Evolutionary conservation across 1,139 yeast genomes (phyloP), one percentile per base, ranked within the genome.

Genomic region (Debaryomyces singareniensis): DNA sequence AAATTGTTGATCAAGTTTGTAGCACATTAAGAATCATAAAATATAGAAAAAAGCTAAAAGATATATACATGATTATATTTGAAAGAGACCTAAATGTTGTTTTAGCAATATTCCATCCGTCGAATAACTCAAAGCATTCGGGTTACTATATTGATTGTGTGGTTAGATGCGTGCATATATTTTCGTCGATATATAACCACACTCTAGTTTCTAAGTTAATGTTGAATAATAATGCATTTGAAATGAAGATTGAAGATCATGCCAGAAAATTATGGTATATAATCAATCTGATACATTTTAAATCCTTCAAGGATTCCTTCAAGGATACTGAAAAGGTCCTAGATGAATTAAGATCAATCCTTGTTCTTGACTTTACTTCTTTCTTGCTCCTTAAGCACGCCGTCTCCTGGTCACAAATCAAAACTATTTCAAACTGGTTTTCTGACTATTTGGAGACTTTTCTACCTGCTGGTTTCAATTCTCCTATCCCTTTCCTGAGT

Each of bases 251-350:
- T 27, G 69, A 63, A 30, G 48, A 56, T 20, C 44, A 45, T 25
- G 49, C 58, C 13, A 45, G 66, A 27, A 60, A 56, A 35, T 35
- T 62, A 5, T 62, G 68, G 62, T 59, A 58, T 32, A 40, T 61
- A 1, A 35, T 59, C 4, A 35, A 38, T 11, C 43, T 48, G 15
- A 31, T 41, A 5, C 36, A 35, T 24, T 16, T 27, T 13, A 25
- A 20, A 12, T 24, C 25, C 6, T 27, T 32, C 20, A n/a, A n/a
- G n/a, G n/a, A n/a, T n/a, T n/a, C n/a, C n/a, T n/a, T n/a, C n/a
- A n/a, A n/a, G n/a, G n/a, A n/a, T n/a, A 26, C 23, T 5, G 15
- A 20, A 10, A 18, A 18, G 21, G n/a, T n/a, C 11, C 29, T 45
- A 4, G 56, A 55, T 29, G 39, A 44, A 28, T 44, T 64, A 26